Percentiles rank a stretch among this genome's conserved stretches.
Conservation (phyloP, 2,329 filamentous ascomycete species). For the Diplodia mutila region DNA sequence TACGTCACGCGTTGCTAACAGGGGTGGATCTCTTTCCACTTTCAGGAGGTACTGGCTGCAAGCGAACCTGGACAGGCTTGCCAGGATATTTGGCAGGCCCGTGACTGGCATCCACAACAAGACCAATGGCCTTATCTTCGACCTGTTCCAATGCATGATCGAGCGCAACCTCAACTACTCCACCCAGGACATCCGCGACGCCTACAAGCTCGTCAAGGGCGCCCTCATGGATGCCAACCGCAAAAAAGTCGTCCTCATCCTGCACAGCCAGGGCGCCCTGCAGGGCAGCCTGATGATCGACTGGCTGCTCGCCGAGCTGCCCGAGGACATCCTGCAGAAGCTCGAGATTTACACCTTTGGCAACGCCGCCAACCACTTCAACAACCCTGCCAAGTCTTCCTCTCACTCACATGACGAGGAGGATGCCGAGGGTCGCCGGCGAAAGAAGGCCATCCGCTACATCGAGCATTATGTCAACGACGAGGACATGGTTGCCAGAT, state of each 20-base stretch:
- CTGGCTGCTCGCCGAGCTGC: conserved; percentile 70
- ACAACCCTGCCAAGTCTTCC: conserved; percentile 63
- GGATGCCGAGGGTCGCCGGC: conserved; percentile 35
- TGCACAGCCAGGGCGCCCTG: conserved; percentile 79
- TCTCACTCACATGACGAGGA: not conserved
- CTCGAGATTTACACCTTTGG: conserved; percentile 75
- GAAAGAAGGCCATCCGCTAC: conserved; percentile 60
- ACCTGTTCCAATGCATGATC: conserved; percentile 75
- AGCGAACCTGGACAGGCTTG: conserved; percentile 71
- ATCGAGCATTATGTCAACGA: conserved; percentile 82
- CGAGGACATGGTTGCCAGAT: conserved; percentile 73
- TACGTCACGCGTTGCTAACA: conserved; percentile 25
- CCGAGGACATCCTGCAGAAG: conserved; percentile 30
- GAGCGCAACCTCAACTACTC: conserved; percentile 76
- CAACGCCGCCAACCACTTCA: conserved; percentile 79
- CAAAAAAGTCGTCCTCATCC: conserved; percentile 72
- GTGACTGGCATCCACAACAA: conserved; percentile 75
- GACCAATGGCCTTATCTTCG: conserved; percentile 73
- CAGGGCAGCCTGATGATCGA: conserved; percentile 74
- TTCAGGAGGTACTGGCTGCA: conserved; percentile 45
- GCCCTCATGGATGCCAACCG: conserved; percentile 64
- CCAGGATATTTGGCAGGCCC: conserved; percentile 71
- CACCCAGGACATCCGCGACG: conserved; percentile 62
- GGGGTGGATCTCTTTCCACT: not conserved
- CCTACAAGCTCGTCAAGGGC: conserved; percentile 66